These are phyloP conservation scores for Aspergillus pseudoterreus DNA, from an alignment of 2,329 filamentous ascomycete species.

Conservation along the genomic window DNA sequence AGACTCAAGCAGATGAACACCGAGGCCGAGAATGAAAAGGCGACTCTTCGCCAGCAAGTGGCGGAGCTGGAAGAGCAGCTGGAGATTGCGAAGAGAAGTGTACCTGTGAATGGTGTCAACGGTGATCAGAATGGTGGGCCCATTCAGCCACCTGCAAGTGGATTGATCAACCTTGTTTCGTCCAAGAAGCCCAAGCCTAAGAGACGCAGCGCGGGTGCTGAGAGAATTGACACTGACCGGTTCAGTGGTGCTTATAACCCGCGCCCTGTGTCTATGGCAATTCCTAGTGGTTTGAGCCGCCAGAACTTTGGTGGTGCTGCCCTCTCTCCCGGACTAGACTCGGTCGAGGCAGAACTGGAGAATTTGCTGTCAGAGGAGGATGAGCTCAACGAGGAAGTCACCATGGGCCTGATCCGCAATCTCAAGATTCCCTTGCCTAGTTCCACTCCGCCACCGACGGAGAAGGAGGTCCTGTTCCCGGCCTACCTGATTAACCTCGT, in stretches of 20 bases:
- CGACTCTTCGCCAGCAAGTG: conserved; percentile 80
- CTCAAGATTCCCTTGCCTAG: conserved; percentile 91
- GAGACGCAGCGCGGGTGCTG: conserved; percentile 80
- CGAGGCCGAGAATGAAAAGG: conserved; percentile 79
- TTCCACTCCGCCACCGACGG: conserved; percentile 82
- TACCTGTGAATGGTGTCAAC: conserved; percentile 62
- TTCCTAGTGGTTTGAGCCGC: conserved; percentile 57
- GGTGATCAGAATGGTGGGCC: conserved; percentile 64
- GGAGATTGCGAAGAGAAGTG: conserved; percentile 75
- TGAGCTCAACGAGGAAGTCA: conserved; percentile 92
- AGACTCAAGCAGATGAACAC: conserved; percentile 69
- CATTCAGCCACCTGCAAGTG: conserved; percentile 58
- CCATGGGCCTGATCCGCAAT: conserved; percentile 91
- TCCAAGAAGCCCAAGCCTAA: conserved; percentile 89
- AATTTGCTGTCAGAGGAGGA: conserved; percentile 92
- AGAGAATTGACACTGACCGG: conserved; percentile 79
- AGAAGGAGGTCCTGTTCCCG: conserved; percentile 98
- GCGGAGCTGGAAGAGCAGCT: conserved; percentile 88
- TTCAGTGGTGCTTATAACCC: conserved; percentile 93
- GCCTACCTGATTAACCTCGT: conserved; percentile 98
- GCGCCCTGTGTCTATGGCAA: conserved; percentile 92
- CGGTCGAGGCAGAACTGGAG: conserved; percentile 92
- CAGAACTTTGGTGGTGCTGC: conserved; percentile 71
- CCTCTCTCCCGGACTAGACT: conserved; percentile 78
- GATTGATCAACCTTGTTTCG: conserved; percentile 92